Base-by-base conservation (phyloP, 1,284 basidiomycete genomes). In the Ustilago lituana region DNA sequence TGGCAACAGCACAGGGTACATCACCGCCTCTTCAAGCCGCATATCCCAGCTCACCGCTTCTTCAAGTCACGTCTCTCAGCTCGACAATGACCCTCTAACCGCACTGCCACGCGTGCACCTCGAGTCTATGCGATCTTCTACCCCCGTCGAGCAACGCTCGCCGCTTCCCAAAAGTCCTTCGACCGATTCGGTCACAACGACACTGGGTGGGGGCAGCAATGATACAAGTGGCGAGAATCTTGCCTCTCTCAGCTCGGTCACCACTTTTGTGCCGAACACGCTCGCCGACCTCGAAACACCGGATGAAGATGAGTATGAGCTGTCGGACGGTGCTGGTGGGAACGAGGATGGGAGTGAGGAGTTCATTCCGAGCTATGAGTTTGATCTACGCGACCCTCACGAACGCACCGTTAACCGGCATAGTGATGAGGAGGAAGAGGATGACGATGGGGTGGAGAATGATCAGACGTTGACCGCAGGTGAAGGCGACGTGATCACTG, bases 31-130 rank as follows among this genome's bases (percentile, higher is more conserved):
- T 10, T 60, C 56, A 0, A n/a, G n/a, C n/a, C n/a, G n/a, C n/a
- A n/a, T n/a, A n/a, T n/a, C n/a, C n/a, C n/a, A n/a, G n/a, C n/a
- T 59, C 26, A 60, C 63, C 9, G 63, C 63, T 6, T 60, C 63
- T 10, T 60, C 56, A 0, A 60, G 57, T 32, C 44, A 52, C 31
- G 48, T 56, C 24, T 60, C 63, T 12, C 48, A 66, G 2, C 35
- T 66, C 20, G 63, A 52, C 11, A 24, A 9, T 6, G 57, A 60
- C 10, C 44, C 57, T 1, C 15, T 56, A 14, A 66, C 63, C 5
- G 39, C 27, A 8, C 20, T 52, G 32, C 63, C 57, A 15, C 47
- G 57, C 0, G 46, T 48, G 20, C 23, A 45, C 26, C 44, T 54
- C 17, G 52, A 56, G 1, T 41, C 46, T 2, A 35, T 55, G 12